Evolutionary conservation across 345 rosid genomes (phyloP), one percentile per base, ranked within the genome.

Genomic region (Lagerstroemia speciosa): DNA sequence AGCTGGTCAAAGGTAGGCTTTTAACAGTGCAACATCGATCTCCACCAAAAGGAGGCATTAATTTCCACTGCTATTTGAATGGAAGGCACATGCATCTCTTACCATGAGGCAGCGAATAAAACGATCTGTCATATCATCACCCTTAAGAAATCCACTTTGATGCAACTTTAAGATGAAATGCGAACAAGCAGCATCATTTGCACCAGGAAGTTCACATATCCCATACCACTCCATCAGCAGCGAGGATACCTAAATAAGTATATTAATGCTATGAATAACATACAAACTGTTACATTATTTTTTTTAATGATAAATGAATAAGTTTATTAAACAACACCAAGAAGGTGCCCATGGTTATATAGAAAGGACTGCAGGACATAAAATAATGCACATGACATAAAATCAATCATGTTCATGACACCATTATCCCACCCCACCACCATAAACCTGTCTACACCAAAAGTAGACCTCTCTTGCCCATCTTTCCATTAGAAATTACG

Each of bases 21-120:
- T 27, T 57, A 57, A 55, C 55, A 68, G 67, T 24, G 52, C 27
- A 66, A 30, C 37, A 67, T 20, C 8, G 34, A 8, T 36, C 24
- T 33, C 31, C 45, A 36, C 29, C 26, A 64, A 64, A 64, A 17
- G 58, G 4, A 24, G 50, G 5, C 29, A 24, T 8, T 46, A 27
- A 6, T 33, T 7, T 55, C 50, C 2, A 26, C n/a, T n/a, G 19
- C 55, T 3, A 57, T 10, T 36, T n/a, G 20, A 69, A 38, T 27
- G 45, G 5, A n/a, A 41, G 30, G 20, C n/a, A 32, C 63, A 31
- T 40, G 58, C 26, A 67, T 31, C 62, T 16, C 32, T 71, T 72
- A 94, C 98, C 83, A 77, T 88, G 41, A 94, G 89, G 34, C 78
- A 76, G 57, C 88, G 87, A 84, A 91, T 85, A 83, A 94, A 88